Conservation (phyloP, 495 filamentous ascomycete genomes). For the Penicillium nucicola region DNA sequence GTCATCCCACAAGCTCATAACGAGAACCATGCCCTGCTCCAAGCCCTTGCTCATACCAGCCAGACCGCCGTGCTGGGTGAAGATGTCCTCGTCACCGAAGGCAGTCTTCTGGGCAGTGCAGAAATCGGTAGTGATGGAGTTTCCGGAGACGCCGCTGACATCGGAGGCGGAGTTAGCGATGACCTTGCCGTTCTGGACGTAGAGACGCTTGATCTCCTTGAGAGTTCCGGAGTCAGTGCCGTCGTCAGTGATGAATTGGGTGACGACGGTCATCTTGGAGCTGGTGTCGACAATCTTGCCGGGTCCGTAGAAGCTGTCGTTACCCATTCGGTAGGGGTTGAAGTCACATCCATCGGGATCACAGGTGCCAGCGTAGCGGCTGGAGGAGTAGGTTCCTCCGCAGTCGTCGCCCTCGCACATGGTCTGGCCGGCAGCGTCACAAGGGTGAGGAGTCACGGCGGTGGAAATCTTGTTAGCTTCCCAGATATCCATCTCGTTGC, state of each 20-base stretch:
- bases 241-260: slow-evolving; percentile 63
- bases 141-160: slow-evolving; percentile 48
- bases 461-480: slow-evolving; percentile 64
- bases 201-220: slow-evolving; percentile 65
- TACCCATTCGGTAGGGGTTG: slow-evolving; percentile 70
- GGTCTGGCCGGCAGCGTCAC: slow-evolving; percentile 51
- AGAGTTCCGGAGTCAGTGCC: slow-evolving; percentile 53
- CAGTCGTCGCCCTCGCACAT: slow-evolving; percentile 57
- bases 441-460: slow-evolving; percentile 62
- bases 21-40: slow-evolving; percentile 61
- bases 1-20: slow-evolving; percentile 74
- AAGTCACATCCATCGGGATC: slow-evolving; percentile 79
- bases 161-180: slow-evolving; percentile 57
- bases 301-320: slow-evolving; percentile 59
- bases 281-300: slow-evolving; percentile 61
- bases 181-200: slow-evolving; percentile 65
- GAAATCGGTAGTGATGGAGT: slow-evolving; percentile 58
- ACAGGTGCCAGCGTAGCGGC: slow-evolving; percentile 55
- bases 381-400: slow-evolving; percentile 43
- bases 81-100: slow-evolving; percentile 60
- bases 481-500: slow-evolving; percentile 72
- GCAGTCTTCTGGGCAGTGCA: slow-evolving; percentile 58
- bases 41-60: slow-evolving; percentile 53
- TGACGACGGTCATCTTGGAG: slow-evolving; percentile 63
- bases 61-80: slow-evolving; percentile 58